Evolutionary conservation across 805 yeast species (phyloP).

Genomic region (Pichia membranifaciens): DNA sequence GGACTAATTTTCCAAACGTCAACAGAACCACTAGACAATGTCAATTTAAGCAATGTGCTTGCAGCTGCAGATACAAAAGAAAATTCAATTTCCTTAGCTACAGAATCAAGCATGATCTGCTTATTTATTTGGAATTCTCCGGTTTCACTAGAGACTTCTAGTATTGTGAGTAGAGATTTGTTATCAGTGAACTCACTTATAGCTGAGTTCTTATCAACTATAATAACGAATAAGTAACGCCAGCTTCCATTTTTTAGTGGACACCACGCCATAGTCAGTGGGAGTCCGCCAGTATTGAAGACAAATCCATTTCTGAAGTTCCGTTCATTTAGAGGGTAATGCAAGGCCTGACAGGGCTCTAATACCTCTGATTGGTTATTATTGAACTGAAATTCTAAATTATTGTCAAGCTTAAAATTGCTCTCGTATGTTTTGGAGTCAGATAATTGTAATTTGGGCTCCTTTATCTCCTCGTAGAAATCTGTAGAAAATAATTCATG

Average conservation of each 20-base stretch:
- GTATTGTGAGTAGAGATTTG: constrained; percentile 21
- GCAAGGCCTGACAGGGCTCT: constrained; percentile 5
- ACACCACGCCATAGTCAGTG: constrained; percentile 25
- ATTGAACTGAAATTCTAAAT: constrained; percentile 19
- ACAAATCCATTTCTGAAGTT: constrained; percentile 22
- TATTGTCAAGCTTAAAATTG: constrained; percentile 10
- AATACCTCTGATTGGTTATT: constrained; percentile 5
- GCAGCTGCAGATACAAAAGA: constrained; percentile 13
- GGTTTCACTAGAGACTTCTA: constrained; percentile 13
- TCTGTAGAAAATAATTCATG: constrained; percentile 1
- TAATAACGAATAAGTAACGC: constrained; percentile 26
- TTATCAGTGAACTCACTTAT: constrained; percentile 18
- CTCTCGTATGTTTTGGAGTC: constrained; percentile 2
- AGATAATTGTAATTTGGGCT: constrained; percentile 2
- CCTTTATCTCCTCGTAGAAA: neutral
- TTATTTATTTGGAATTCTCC: constrained; percentile 11
- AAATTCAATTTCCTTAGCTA: constrained; percentile 26
- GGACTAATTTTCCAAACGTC: constrained; percentile 21
- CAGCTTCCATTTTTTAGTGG: constrained; percentile 16
- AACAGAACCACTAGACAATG: constrained; percentile 26
- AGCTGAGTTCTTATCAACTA: constrained; percentile 14
- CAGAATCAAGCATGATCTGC: constrained; percentile 19
- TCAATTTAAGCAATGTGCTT: constrained; percentile 21
- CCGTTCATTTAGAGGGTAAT: constrained; percentile 18
- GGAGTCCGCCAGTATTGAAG: constrained; percentile 29